Conservation (phyloP, 371 early-diverging fungal genomes). For the Umbelopsis sp. region DNA sequence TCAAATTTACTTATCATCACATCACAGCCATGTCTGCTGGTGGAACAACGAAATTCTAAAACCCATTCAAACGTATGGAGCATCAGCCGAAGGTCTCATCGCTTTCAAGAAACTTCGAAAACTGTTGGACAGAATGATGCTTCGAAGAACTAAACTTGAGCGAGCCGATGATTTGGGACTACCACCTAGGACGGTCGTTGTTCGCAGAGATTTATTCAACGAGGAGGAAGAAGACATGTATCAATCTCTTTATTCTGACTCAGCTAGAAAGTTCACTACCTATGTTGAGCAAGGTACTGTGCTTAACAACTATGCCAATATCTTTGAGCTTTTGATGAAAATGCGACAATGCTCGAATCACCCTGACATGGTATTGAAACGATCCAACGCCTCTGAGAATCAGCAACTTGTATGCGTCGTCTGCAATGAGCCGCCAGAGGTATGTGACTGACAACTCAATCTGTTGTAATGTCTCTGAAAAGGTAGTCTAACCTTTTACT, state of each 20-base stretch:
- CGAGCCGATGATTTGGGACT: constrained; percentile 91
- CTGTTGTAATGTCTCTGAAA: constrained; percentile 71
- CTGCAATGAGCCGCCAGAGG: constrained; percentile 79
- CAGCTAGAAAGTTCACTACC: constrained; percentile 79
- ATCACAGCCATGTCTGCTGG: constrained; percentile 83
- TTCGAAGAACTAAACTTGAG: constrained; percentile 92
- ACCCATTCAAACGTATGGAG: constrained; percentile 86
- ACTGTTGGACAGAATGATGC: constrained; percentile 90
- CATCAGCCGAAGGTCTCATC: constrained; percentile 64
- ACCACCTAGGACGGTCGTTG: constrained; percentile 84
- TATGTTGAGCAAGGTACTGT: constrained; percentile 87
- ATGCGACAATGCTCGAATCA: constrained; percentile 75
- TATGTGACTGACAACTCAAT: constrained; percentile 37
- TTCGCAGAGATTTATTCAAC: constrained; percentile 85
- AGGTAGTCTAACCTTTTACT: too few relatives aligned
- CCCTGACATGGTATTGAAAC: constrained; percentile 80
- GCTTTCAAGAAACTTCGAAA: constrained; percentile 80
- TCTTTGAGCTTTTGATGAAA: constrained; percentile 78
- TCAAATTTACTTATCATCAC: neutral
- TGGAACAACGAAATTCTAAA: constrained; percentile 96
- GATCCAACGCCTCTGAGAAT: constrained; percentile 27
- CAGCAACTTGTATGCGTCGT: constrained; percentile 58
- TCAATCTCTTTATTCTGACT: constrained; percentile 79
- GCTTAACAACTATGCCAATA: constrained; percentile 93
- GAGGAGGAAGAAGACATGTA: constrained; percentile 96